These are phyloP conservation scores for Phaeosphaeria sp. DNA, from an alignment of 2,329 filamentous ascomycete species.

Conservation along the genomic window DNA sequence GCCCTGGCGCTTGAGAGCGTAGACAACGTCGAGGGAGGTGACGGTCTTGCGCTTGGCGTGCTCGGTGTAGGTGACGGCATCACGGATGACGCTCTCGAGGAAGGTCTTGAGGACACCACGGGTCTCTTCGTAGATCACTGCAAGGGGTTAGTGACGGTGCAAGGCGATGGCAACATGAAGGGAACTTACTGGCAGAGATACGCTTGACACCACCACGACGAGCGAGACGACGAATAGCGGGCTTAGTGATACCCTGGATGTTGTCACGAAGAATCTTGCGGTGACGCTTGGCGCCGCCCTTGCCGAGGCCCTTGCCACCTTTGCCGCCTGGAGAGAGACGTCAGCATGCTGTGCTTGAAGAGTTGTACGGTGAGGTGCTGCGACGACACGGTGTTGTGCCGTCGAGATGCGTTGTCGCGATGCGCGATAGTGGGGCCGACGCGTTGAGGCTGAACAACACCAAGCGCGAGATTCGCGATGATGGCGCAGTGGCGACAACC, in stretches of 20 bases:
- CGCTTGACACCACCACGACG: conserved; percentile 62
- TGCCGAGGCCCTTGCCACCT: conserved; percentile 62
- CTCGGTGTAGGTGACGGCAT: conserved; percentile 79
- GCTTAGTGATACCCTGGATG: conserved; percentile 63
- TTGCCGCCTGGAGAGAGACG: conserved; percentile 51
- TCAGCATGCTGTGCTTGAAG: conserved; percentile 12
- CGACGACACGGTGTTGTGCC: not conserved
- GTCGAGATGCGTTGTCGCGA: conserved; percentile 6
- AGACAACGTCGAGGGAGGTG: conserved; percentile 70
- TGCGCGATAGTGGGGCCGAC: conserved; percentile 20
- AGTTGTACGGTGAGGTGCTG: not conserved
- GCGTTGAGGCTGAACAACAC: conserved; percentile 29
- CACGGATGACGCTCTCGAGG: conserved; percentile 78
- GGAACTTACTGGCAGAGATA: conserved; percentile 56
- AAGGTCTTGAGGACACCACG: conserved; percentile 80
- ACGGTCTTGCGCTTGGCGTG: conserved; percentile 84
- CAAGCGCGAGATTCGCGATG: conserved; percentile 19
- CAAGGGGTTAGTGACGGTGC: conserved; percentile 28
- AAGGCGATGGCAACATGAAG: not conserved
- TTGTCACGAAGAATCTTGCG: conserved; percentile 63
- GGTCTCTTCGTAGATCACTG: conserved; percentile 81
- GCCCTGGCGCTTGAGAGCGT: conserved; percentile 69
- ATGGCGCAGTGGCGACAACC: conserved; percentile 2
- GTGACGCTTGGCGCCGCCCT: conserved; percentile 62
- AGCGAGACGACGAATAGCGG: conserved; percentile 61